Evolutionary conservation across 1,284 basidiomycete genomes (phyloP).

Genomic region (Leccinum pachyderme): DNA sequence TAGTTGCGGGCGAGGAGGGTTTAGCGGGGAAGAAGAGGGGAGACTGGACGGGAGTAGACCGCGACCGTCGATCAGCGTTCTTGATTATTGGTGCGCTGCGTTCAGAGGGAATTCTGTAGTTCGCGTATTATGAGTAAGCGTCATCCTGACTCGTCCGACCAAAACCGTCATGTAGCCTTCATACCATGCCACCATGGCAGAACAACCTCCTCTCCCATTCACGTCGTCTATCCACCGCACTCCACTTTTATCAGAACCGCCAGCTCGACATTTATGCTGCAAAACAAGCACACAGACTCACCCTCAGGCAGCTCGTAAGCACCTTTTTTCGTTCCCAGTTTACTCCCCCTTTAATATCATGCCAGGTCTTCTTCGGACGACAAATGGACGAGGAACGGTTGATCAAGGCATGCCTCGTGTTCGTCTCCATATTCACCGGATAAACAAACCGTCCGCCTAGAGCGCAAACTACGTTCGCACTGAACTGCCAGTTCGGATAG

Average conservation of each 20-base stretch:
- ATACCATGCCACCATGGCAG: constrained; percentile 27
- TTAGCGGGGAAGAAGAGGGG: constrained; percentile 45
- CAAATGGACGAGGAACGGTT: constrained; percentile 73
- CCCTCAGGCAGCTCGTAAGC: constrained; percentile 75
- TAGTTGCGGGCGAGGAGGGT: constrained; percentile 53
- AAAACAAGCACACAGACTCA: constrained; percentile 70
- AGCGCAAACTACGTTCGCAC: constrained; percentile 88
- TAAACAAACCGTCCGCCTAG: constrained; percentile 37
- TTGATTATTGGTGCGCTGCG: constrained; percentile 71
- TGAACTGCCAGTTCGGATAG: constrained; percentile 85
- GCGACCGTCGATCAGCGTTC: constrained; percentile 73
- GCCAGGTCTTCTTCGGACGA: constrained; percentile 69
- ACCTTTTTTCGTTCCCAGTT: constrained; percentile 10
- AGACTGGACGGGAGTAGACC: constrained; percentile 73
- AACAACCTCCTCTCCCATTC: background rate
- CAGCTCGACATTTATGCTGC: constrained; percentile 82
- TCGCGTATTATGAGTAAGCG: background rate
- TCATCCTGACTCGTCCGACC: background rate
- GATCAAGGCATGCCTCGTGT: constrained; percentile 51
- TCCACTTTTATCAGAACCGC: constrained; percentile 84
- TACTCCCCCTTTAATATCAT: constrained; percentile 5
- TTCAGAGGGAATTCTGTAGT: constrained; percentile 64
- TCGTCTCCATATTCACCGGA: background rate
- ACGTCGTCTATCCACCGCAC: constrained; percentile 45
- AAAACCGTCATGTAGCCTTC: background rate